A percentile compares a stretch with the other conserved stretches of the same genome.
phyloP scores from a whole-genome alignment of 164 flowering plant genomes.

The Paratinospora sagittata region DNA sequence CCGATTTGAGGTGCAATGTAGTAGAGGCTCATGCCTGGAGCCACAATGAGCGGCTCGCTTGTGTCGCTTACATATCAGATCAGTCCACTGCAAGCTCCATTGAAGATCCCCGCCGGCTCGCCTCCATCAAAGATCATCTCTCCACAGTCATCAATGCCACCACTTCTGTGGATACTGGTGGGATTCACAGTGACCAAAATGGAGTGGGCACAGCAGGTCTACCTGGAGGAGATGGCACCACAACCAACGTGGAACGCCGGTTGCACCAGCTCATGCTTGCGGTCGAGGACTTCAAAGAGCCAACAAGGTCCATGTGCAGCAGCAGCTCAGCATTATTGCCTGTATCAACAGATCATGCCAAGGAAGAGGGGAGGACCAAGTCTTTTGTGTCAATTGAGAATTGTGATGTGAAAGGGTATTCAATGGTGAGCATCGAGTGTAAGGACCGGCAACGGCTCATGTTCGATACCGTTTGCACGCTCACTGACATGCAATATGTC shows the following conservation, averaged over 20 bases:
- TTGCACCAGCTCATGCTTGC: constrained; percentile 73
- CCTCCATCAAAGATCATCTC: constrained; percentile 50
- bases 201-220: constrained; percentile 29
- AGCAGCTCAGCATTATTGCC: constrained; percentile 7
- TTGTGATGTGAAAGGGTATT: constrained; percentile 57
- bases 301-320: constrained; percentile 12
- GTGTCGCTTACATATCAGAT: constrained; percentile 54
- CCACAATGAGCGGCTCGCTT: constrained; percentile 62
- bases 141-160: constrained; percentile 46
- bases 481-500: constrained; percentile 66
- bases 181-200: constrained; percentile 19
- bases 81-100: constrained; percentile 35
- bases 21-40: constrained; percentile 79
- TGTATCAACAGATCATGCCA: constrained; percentile 2
- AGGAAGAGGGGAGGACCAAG: constrained; percentile 21
- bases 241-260: constrained; percentile 47
- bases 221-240: constrained; percentile 22
- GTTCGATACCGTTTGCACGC: constrained; percentile 72
- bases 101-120: constrained; percentile 45
- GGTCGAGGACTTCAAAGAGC: constrained; percentile 42
- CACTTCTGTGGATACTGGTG: background rate
- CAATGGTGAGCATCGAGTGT: constrained; percentile 42
- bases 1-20: constrained; percentile 59
- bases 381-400: constrained; percentile 37
- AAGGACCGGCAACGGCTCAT: constrained; percentile 55